A percentile compares a stretch with the other conserved stretches of the same genome.
Evolutionary conservation across 164 flowering plant species (phyloP).

Genomic region (Litsea cubeba): DNA sequence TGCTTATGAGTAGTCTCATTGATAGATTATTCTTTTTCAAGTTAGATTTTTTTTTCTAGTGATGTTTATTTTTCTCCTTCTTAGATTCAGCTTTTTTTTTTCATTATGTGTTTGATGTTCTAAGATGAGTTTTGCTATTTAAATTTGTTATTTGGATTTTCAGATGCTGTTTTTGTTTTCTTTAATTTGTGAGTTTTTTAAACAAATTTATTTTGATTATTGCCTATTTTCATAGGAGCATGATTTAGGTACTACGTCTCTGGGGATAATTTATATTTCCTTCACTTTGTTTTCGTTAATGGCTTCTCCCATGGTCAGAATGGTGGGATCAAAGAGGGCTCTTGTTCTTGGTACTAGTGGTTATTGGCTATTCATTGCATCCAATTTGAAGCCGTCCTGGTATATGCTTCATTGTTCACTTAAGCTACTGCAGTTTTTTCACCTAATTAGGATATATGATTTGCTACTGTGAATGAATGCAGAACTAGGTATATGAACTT

Average conservation of each 20-base stretch:
- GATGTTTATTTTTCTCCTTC: too few species aligned
- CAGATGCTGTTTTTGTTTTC: neutral
- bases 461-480: neutral
- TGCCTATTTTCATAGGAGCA: constrained; percentile 37
- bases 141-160: neutral
- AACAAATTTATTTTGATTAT: neutral
- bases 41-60: too few species aligned
- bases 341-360: constrained; percentile 86
- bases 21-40: neutral
- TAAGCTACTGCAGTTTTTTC: neutral
- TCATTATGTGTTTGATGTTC: neutral
- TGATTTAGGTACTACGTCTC: constrained; percentile 73
- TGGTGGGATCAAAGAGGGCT: constrained; percentile 73
- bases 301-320: constrained; percentile 72
- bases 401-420: constrained; percentile 23
- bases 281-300: constrained; percentile 71
- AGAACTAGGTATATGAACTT: neutral
- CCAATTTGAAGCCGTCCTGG: constrained; percentile 85
- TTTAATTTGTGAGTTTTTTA: neutral
- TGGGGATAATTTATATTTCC: constrained; percentile 83
- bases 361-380: constrained; percentile 87
- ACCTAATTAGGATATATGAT: neutral
- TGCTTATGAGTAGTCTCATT: neutral
- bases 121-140: neutral
- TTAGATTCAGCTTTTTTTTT: neutral